Evolutionary conservation across 805 yeast species (phyloP).

Genomic region (Kazachstania bromeliacearum): DNA sequence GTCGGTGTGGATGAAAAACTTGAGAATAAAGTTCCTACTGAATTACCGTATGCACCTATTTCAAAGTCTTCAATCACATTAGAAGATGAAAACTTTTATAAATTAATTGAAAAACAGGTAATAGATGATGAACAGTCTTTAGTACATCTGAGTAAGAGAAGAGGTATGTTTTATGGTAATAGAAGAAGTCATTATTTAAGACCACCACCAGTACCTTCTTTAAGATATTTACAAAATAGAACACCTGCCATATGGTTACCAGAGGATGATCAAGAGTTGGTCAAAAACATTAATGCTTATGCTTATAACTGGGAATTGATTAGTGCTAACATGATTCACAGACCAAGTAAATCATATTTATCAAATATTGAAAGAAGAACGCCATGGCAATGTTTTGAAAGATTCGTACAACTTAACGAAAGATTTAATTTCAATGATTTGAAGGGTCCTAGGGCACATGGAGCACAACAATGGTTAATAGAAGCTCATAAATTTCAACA

Average conservation of each 20-base stretch:
- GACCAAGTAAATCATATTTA: conserved; percentile 58
- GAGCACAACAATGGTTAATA: conserved; percentile 86
- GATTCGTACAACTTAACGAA: conserved; percentile 88
- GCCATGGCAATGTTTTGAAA: conserved; percentile 97
- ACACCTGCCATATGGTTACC: conserved; percentile 96
- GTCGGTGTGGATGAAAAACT: conserved; percentile 25
- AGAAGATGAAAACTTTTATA: conserved; percentile 58
- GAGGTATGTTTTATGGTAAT: conserved; percentile 39
- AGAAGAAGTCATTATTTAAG: conserved; percentile 55
- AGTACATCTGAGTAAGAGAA: conserved; percentile 27
- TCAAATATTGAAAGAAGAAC: conserved; percentile 92
- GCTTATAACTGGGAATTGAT: conserved; percentile 91
- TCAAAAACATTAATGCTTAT: conserved; percentile 74
- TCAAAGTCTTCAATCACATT: conserved; percentile 56
- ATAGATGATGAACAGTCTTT: conserved; percentile 34
- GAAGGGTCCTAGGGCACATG: conserved; percentile 75
- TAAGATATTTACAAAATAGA: conserved; percentile 68
- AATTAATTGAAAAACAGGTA: conserved; percentile 41
- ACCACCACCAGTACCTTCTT: conserved; percentile 88
- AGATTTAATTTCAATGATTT: conserved; percentile 78
- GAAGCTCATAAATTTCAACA: conserved; percentile 84
- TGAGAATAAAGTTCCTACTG: conserved; percentile 14
- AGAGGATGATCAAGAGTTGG: conserved; percentile 74
- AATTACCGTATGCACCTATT: conserved; percentile 41
- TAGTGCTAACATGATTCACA: conserved; percentile 64